phyloP scores from a whole-genome alignment of 352 stramenopile genomes.

The Achlya hypogyna region DNA sequence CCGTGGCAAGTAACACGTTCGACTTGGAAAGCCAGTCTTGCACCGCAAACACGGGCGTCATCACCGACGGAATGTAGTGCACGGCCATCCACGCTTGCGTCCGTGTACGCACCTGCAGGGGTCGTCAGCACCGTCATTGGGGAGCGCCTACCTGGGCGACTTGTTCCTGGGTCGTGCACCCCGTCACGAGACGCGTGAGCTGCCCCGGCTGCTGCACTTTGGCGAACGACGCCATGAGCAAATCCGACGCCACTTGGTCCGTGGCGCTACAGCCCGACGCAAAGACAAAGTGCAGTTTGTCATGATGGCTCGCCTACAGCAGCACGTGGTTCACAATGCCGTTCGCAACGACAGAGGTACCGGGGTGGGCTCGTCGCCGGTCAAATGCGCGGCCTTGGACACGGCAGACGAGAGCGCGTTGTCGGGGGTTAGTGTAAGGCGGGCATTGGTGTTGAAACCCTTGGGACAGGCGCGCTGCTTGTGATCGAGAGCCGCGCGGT shows the following conservation, averaged over 20 bases:
- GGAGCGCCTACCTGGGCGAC: slow-evolving; percentile 30
- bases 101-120: slow-evolving; percentile 38
- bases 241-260: slow-evolving; percentile 67
- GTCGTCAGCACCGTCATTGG: slow-evolving; percentile 30
- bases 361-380: slow-evolving; percentile 24
- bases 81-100: slow-evolving; percentile 26
- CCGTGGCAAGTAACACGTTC: slow-evolving; percentile 45
- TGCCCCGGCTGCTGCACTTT: slow-evolving; percentile 44
- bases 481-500: slow-evolving; percentile 46
- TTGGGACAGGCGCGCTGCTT: slow-evolving; percentile 39
- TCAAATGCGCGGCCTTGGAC: slow-evolving; percentile 31
- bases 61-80: slow-evolving; percentile 25
- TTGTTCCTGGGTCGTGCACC: slow-evolving; percentile 35
- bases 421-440: slow-evolving; percentile 48
- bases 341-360: slow-evolving; percentile 8
- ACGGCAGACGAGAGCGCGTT: slow-evolving; percentile 37
- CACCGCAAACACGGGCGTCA: slow-evolving; percentile 38
- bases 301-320: slow-evolving; percentile 26
- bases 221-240: slow-evolving; percentile 54
- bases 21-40: slow-evolving; percentile 55
- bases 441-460: slow-evolving; percentile 64
- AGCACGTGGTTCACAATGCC: slow-evolving; percentile 23
- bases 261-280: slow-evolving; percentile 47
- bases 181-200: slow-evolving; percentile 61
- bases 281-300: slow-evolving; percentile 74